Conservation (phyloP, 1,139 yeast species). For the Lodderomyces beijingensis region DNA sequence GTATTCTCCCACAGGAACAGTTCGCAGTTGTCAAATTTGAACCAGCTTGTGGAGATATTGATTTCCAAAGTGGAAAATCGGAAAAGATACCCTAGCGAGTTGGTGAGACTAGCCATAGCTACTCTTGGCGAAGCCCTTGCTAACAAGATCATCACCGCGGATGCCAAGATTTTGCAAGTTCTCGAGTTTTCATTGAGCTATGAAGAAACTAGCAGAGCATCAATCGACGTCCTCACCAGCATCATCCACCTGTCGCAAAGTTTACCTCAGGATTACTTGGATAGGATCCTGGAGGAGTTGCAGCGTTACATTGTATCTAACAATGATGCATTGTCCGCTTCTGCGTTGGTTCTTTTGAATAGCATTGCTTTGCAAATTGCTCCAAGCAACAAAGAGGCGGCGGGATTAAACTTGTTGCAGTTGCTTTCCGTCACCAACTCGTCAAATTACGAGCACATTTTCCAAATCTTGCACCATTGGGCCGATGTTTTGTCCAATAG, state of each 20-base stretch:
- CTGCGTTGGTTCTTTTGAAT: slow-evolving; percentile 23
- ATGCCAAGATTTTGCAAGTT: slow-evolving; percentile 13
- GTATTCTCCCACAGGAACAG: slow-evolving; percentile 14
- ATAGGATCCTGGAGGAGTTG: slow-evolving; percentile 17
- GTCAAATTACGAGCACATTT: slow-evolving; percentile 11
- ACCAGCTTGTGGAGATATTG: slow-evolving; percentile 15
- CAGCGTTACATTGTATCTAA: slow-evolving; percentile 20
- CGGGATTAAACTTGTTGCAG: slow-evolving; percentile 11
- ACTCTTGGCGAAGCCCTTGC: slow-evolving; percentile 26
- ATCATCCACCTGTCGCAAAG: slow-evolving; percentile 19
- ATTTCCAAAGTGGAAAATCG: slow-evolving; percentile 34
- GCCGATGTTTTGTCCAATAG: slow-evolving; percentile 4
- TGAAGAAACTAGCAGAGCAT: slow-evolving; percentile 32
- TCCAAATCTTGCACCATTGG: slow-evolving; percentile 11
- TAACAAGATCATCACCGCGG: slow-evolving; percentile 14
- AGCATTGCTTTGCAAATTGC: slow-evolving; percentile 10
- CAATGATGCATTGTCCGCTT: slow-evolving; percentile 22
- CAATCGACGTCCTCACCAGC: slow-evolving; percentile 29
- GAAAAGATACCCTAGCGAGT: slow-evolving; percentile 46
- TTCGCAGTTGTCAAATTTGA: slow-evolving; percentile 27
- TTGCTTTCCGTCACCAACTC: slow-evolving; percentile 11
- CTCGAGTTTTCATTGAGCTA: slow-evolving; percentile 25
- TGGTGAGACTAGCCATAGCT: slow-evolving; percentile 43
- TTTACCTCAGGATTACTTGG: slow-evolving; percentile 16
- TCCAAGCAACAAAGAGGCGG: slow-evolving; percentile 4